Percentiles rank a stretch among this genome's conserved stretches.
Evolutionary conservation across 2,329 filamentous ascomycete genomes (phyloP).

Genomic region (Pseudogymnoascus sp.): DNA sequence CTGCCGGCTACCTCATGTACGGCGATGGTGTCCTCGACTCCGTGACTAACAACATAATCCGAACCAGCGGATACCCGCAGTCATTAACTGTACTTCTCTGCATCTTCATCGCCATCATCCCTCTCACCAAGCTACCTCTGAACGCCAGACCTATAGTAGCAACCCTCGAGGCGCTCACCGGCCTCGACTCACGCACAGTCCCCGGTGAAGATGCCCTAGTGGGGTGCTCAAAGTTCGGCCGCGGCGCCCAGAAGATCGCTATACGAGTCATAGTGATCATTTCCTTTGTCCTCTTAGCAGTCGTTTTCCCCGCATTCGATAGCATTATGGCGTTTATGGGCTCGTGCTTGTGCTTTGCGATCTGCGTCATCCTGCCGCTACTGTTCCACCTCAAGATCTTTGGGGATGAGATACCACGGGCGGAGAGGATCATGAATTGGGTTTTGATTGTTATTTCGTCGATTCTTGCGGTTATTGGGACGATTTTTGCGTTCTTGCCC

Average conservation of each 20-base stretch:
- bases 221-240: slow-evolving; percentile 47
- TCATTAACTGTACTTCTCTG: slow-evolving; percentile 71
- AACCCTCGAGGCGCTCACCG: slow-evolving; percentile 72
- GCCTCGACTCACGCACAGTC: slow-evolving; percentile 42
- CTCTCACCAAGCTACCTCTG: slow-evolving; percentile 87
- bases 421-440: slow-evolving; percentile 60
- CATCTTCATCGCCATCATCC: slow-evolving; percentile 83
- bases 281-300: slow-evolving; percentile 67
- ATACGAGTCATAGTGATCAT: slow-evolving; percentile 59
- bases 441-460: slow-evolving; percentile 60
- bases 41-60: slow-evolving; percentile 82
- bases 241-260: slow-evolving; percentile 47
- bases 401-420: slow-evolving; percentile 54
- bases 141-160: slow-evolving; percentile 82
- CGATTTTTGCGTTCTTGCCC: slow-evolving; percentile 80
- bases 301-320: slow-evolving; percentile 60
- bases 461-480: slow-evolving; percentile 65
- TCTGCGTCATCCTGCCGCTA: slow-evolving; percentile 85
- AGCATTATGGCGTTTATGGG: slow-evolving; percentile 72
- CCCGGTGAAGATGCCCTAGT: slow-evolving; percentile 39
- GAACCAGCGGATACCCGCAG: slow-evolving; percentile 63
- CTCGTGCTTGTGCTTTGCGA: slow-evolving; percentile 81
- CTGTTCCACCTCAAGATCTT: slow-evolving; percentile 89
- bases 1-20: slow-evolving; percentile 88
- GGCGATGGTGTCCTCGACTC: slow-evolving; percentile 81